Percentiles rank a stretch among this genome's conserved stretches.
Evolutionary conservation across 2,329 filamentous ascomycete species (phyloP).

Genomic region (Chalaropsis thielavioides): DNA sequence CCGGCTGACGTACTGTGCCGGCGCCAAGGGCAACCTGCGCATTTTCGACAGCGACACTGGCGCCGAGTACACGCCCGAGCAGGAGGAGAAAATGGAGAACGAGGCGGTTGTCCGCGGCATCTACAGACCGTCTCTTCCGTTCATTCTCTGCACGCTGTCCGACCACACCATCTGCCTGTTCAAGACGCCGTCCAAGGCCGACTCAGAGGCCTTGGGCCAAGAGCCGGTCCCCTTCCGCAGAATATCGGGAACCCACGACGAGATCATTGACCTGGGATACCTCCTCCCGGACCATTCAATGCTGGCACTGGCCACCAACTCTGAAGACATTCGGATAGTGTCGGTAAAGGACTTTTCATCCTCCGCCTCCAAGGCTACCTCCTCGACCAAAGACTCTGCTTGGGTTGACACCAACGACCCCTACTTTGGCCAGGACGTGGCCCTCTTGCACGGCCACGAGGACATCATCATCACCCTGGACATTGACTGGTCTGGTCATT

Average conservation of each 20-base stretch:
- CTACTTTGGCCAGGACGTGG: conserved; percentile 84
- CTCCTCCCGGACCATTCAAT: conserved; percentile 66
- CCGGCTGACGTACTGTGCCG: conserved; percentile 64
- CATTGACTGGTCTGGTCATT: conserved; percentile 91
- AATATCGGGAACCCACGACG: conserved; percentile 92
- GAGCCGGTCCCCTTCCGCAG: conserved; percentile 47
- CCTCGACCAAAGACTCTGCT: conserved; percentile 20
- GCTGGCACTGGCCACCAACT: conserved; percentile 84
- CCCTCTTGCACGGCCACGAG: conserved; percentile 73
- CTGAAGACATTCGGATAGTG: conserved; percentile 80
- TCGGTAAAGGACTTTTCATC: conserved; percentile 40
- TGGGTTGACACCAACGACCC: conserved; percentile 24
- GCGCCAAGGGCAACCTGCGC: conserved; percentile 66
- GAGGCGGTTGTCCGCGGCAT: conserved; percentile 60
- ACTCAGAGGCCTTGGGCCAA: not conserved
- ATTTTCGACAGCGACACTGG: conserved; percentile 71
- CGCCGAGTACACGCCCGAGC: conserved; percentile 63
- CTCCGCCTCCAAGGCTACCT: conserved; percentile 14
- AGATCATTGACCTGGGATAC: conserved; percentile 89
- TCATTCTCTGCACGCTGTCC: conserved; percentile 68
- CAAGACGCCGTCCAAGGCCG: conserved; percentile 27
- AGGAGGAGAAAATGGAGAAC: conserved; percentile 43
- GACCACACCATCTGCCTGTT: conserved; percentile 80
- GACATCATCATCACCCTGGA: conserved; percentile 94
- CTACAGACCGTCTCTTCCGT: conserved; percentile 48